Base-by-base conservation (phyloP, 2,329 filamentous ascomycete species). In the Monilinia polystroma region DNA sequence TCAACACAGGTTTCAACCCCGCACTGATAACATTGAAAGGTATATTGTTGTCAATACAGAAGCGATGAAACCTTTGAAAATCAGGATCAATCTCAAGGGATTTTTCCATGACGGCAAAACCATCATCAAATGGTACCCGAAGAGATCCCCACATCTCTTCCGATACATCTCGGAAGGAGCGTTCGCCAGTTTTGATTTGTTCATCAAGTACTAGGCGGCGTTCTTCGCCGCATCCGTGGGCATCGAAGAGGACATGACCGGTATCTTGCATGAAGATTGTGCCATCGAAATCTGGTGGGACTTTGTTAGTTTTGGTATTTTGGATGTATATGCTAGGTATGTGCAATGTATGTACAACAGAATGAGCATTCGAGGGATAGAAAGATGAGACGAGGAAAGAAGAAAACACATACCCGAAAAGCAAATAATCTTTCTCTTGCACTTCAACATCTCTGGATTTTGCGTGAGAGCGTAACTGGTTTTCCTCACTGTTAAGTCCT, bases 221-320 rank as follows among this genome's bases (percentile, higher is more conserved):
- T 69, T 83, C 80, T 29, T 80, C 78, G 38, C 87, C 87, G 76
- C 87, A 89, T 63, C 88, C 87, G 70, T 87, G 83, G 72, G 81
- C 81, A 75, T 90, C 87, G 77, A 90, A 88, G 60, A 90, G 84
- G 70, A 90, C 83, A 75, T 90, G 87, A 55, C 88, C 88, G 1
- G 85, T 89, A 72, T 89, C 86, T 80, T 89, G 86, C 82, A 88
- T 87, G 80, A 89, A 89, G 70, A 90, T 90, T 4, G 87, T 90
- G 69, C 87, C 87, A 75, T 90, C 87, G 72, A 90, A 90, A 76
- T 90, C 87, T 88, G 41, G 59, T 11, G 29, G 29, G 35, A 18
- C 67, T 59, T 3, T 52, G 66, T 72, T 69, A 71, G 64, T 53
- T 4, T 52, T 5, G 23, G n/a, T 4, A 20, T 54, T 6, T 3